phyloP scores from a whole-genome alignment of 2,329 filamentous ascomycete species.

The Xylariales sp. region DNA sequence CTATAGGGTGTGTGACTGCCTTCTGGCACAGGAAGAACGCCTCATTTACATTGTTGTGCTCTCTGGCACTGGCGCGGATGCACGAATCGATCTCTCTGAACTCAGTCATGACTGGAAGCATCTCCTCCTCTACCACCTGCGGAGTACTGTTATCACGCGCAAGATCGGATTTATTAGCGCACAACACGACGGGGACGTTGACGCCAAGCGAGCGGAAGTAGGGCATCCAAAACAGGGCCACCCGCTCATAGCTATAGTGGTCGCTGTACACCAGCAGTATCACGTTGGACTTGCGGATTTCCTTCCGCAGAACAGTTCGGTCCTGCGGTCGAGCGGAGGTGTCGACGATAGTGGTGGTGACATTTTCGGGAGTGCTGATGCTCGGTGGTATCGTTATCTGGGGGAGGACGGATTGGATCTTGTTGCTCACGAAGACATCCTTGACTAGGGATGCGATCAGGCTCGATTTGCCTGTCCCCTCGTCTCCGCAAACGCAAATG shows the following conservation, averaged over 20 bases:
- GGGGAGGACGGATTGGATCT: slow-evolving; percentile 90
- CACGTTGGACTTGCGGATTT: slow-evolving; percentile 95
- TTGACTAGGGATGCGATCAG: slow-evolving; percentile 95
- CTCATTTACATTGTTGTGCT: slow-evolving; percentile 91
- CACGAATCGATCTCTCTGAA: slow-evolving; percentile 99
- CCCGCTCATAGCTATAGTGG: slow-evolving; percentile 97
- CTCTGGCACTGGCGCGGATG: slow-evolving; percentile 87
- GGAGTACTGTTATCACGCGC: slow-evolving; percentile 69
- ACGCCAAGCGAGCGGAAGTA: slow-evolving; percentile 97
- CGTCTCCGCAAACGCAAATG: slow-evolving; percentile 94
- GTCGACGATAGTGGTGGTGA: slow-evolving; percentile 96
- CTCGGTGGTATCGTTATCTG: slow-evolving; percentile 93
- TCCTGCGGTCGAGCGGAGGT: slow-evolving; percentile 95
- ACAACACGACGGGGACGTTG: slow-evolving; percentile 94
- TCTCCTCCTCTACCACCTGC: slow-evolving; percentile 91
- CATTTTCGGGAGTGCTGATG: slow-evolving; percentile 90
- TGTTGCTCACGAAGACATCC: slow-evolving; percentile 91
- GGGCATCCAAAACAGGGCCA: slow-evolving; percentile 97
- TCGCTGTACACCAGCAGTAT: slow-evolving; percentile 96
- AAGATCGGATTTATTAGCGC: slow-evolving; percentile 96
- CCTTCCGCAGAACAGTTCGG: slow-evolving; percentile 81
- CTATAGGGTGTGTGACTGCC: slow-evolving; percentile 94
- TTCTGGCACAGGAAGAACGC: slow-evolving; percentile 98
- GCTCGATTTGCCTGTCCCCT: slow-evolving; percentile 90
- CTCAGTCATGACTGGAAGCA: slow-evolving; percentile 96